Evolutionary conservation across 768 basidiomycete species (phyloP).

Genomic region (Tylopilus sp.): DNA sequence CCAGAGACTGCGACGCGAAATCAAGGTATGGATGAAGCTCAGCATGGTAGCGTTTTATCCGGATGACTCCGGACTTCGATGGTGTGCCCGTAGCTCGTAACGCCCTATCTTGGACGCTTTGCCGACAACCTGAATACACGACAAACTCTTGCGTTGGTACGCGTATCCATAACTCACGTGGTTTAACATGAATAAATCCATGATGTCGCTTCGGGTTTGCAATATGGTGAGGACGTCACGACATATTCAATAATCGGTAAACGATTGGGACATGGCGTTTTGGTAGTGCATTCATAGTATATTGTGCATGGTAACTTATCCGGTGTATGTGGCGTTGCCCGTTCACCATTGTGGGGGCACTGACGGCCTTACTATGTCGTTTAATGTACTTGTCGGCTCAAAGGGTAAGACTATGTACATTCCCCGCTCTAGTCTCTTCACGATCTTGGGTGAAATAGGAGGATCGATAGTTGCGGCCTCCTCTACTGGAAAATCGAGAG

Average conservation of each 20-base stretch:
- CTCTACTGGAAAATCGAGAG: background rate
- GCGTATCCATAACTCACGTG: background rate
- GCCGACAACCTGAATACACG: background rate
- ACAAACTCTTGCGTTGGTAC: background rate
- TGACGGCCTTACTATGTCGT: background rate
- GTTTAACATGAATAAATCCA: background rate
- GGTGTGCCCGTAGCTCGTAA: conserved; percentile 1
- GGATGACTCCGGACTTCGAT: background rate
- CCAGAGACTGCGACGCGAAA: conserved; percentile 2
- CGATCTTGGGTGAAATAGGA: background rate
- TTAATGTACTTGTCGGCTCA: background rate
- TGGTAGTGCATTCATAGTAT: background rate
- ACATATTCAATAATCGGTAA: background rate
- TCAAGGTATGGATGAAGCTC: conserved; percentile 8
- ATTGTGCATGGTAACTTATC: conserved; percentile 1
- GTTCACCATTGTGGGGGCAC: background rate
- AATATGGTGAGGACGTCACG: background rate
- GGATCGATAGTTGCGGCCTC: background rate
- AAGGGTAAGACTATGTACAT: background rate
- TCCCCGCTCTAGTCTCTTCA: background rate
- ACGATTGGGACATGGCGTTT: background rate
- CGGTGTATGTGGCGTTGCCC: background rate
- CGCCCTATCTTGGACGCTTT: background rate
- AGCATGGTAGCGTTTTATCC: background rate
- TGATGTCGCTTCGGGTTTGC: background rate